These are phyloP conservation scores for Blakeslea trispora DNA, from an alignment of 371 early-diverging fungal genomes.

Conservation along the genomic window DNA sequence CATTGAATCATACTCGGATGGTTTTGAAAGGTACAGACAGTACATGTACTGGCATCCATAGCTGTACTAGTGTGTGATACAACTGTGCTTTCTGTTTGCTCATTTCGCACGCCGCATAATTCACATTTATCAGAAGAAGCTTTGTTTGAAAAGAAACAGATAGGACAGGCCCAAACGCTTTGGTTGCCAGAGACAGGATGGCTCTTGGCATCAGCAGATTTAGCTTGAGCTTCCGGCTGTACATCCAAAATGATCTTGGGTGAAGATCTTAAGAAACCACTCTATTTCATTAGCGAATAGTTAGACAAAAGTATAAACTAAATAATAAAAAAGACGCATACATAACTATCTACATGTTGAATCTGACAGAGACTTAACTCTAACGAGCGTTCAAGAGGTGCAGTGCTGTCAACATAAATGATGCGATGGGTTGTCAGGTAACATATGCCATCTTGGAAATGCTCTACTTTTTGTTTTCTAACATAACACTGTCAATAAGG, in stretches of 20 bases:
- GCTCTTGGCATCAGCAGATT: too few relatives aligned
- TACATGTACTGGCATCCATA: constrained; percentile 50
- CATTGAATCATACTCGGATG: constrained; percentile 79
- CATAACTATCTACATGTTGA: constrained; percentile 57
- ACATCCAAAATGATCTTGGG: constrained; percentile 63
- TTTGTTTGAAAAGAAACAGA: constrained; percentile 71
- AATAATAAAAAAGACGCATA: constrained; percentile 21
- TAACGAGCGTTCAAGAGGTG: constrained; percentile 57
- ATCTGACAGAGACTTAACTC: constrained; percentile 56
- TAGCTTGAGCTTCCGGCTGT: too few relatives aligned
- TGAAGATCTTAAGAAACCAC: constrained; percentile 67
- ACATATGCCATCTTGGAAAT: constrained; percentile 74
- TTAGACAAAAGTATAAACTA: too few relatives aligned
- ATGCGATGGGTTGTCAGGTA: constrained; percentile 79
- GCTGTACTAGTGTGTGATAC: background rate
- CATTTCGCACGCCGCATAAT: constrained; percentile 70
- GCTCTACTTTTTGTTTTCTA: constrained; percentile 55
- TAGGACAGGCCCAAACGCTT: constrained; percentile 71
- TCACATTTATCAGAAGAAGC: constrained; percentile 57
- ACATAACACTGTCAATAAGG: constrained; percentile 1
- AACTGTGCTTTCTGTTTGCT: constrained; percentile 21
- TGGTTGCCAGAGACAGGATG: constrained; percentile 1
- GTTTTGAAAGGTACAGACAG: constrained; percentile 84
- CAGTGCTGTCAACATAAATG: constrained; percentile 71
- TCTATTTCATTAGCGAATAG: too few relatives aligned